Evolutionary conservation across 2,329 filamentous ascomycete species (phyloP).

Genomic region (Cladobotryum protrusum): DNA sequence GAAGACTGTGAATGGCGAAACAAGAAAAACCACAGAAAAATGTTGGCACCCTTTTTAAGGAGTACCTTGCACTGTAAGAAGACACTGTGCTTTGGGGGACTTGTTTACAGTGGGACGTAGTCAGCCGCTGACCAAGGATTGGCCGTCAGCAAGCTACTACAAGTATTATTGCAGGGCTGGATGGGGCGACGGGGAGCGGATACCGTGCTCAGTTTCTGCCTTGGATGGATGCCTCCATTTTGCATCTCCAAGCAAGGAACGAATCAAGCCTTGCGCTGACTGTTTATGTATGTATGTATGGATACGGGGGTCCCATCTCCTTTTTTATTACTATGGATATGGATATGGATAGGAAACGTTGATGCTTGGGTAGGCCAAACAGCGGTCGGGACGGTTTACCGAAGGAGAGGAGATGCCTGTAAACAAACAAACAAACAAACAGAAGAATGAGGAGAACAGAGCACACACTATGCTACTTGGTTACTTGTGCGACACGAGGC

Average conservation of each 20-base stretch:
- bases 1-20: too few species aligned
- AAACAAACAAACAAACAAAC: not conserved
- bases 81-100: not conserved
- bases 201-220: conserved; percentile 4
- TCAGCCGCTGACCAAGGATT: conserved; percentile 12
- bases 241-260: too few species aligned
- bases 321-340: not conserved
- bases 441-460: not conserved
- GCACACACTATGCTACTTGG: not conserved
- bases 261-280: too few species aligned
- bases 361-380: not conserved
- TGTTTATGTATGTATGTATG: not conserved
- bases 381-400: not conserved
- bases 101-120: conserved; percentile 7
- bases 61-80: not conserved
- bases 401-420: not conserved
- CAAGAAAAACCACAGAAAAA: too few species aligned
- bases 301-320: not conserved
- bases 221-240: not conserved
- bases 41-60: not conserved
- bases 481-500: not conserved
- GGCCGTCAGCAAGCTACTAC: conserved; percentile 9
- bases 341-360: not conserved
- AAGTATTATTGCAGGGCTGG: conserved; percentile 8
- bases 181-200: conserved; percentile 1